Conservation (phyloP, 805 yeast genomes). For the Sporopachydermia lactativora region DNA sequence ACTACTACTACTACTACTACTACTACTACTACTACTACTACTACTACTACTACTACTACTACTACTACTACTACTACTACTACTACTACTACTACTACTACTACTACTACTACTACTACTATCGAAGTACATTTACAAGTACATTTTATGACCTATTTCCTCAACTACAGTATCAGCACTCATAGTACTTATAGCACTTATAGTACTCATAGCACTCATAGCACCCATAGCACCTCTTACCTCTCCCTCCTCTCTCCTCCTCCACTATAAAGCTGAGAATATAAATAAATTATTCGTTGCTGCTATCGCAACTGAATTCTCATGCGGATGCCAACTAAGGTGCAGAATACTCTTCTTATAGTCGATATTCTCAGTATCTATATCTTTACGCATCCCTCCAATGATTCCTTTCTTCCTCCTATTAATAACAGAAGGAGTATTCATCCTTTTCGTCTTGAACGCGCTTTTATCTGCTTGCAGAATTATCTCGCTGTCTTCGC, state of each 20-base stretch:
- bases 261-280: slow-evolving; percentile 50
- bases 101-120: too few species aligned
- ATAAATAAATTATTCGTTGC: slow-evolving; percentile 92
- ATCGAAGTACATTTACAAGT: too few species aligned
- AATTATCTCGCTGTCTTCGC: slow-evolving; percentile 48
- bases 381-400: slow-evolving; percentile 30
- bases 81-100: too few species aligned
- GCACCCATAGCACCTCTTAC: too few species aligned
- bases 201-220: too few species aligned
- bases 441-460: slow-evolving; percentile 64
- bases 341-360: slow-evolving; percentile 91
- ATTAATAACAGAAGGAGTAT: slow-evolving; percentile 29
- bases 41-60: too few species aligned
- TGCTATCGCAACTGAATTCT: slow-evolving; percentile 93
- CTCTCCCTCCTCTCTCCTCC: not conserved
- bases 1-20: too few species aligned
- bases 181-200: too few species aligned
- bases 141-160: too few species aligned
- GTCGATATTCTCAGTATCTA: slow-evolving; percentile 72
- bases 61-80: too few species aligned
- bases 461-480: slow-evolving; percentile 98
- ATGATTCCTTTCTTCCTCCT: slow-evolving; percentile 15
- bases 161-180: too few species aligned
- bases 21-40: too few species aligned
- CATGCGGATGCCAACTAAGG: slow-evolving; percentile 96